phyloP scores from a whole-genome alignment of 2,329 filamentous ascomycete genomes.

The Pseudogymnoascus sp. region DNA sequence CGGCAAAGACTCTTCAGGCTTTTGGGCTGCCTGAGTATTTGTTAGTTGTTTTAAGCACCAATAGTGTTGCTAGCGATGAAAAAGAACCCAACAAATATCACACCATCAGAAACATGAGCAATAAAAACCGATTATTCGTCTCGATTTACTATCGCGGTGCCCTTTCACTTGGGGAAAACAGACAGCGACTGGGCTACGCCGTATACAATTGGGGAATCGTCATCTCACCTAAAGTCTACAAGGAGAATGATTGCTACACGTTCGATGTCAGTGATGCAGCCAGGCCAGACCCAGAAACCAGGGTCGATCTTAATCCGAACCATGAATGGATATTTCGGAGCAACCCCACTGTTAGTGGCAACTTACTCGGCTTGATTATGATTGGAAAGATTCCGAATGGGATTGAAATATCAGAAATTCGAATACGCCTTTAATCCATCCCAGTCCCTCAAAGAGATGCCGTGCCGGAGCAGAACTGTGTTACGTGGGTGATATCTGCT shows the following conservation, averaged over 20 bases:
- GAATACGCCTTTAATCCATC: neutral
- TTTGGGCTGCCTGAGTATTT: neutral
- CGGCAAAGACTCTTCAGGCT: too few species aligned
- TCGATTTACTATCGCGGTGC: neutral
- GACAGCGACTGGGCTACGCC: neutral
- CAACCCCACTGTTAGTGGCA: neutral
- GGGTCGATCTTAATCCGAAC: neutral
- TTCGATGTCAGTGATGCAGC: neutral
- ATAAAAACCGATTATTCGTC: neutral
- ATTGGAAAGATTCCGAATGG: neutral
- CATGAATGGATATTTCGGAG: neutral
- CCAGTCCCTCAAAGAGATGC: neutral
- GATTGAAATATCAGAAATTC: neutral
- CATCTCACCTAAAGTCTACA: neutral
- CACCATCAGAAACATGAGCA: neutral
- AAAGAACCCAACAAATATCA: neutral
- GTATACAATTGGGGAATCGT: neutral
- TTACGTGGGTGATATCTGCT: neutral
- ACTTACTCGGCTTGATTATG: neutral
- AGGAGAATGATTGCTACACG: neutral
- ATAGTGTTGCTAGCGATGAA: neutral
- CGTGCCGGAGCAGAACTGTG: neutral
- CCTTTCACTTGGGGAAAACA: neutral
- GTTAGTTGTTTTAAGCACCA: neutral
- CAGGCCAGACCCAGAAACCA: neutral